Conservation (phyloP, 768 basidiomycete species). For the Phallus indusiatus region DNA sequence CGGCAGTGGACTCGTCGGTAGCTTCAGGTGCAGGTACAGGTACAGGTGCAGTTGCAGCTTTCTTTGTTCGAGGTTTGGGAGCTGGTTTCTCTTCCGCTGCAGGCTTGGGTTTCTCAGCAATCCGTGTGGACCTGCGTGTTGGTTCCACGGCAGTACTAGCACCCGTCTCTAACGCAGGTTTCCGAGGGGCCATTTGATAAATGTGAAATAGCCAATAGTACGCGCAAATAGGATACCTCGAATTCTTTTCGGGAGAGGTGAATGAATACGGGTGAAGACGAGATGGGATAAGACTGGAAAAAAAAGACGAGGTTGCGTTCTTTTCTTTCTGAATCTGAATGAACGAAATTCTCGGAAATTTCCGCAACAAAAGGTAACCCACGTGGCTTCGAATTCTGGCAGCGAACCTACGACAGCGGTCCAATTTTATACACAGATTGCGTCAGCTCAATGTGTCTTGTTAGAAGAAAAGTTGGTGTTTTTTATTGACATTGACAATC, state of each 20-base stretch:
- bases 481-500: too few relatives aligned
- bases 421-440: too few relatives aligned
- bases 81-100: constrained; percentile 24
- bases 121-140: constrained; percentile 43
- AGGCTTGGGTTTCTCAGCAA: constrained; percentile 40
- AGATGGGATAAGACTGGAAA: background rate
- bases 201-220: background rate
- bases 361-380: too few relatives aligned
- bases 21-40: too few relatives aligned
- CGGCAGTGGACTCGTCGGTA: too few relatives aligned
- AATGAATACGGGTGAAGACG: background rate
- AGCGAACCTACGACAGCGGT: too few relatives aligned
- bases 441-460: too few relatives aligned
- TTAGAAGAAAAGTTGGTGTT: too few relatives aligned
- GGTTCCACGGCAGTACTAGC: constrained; percentile 30
- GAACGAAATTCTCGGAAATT: too few relatives aligned
- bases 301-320: too few relatives aligned
- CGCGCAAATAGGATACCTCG: background rate
- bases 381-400: too few relatives aligned
- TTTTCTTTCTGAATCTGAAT: too few relatives aligned
- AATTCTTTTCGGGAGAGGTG: background rate
- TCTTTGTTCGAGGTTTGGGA: constrained; percentile 18
- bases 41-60: constrained; percentile 15
- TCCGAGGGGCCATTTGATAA: constrained; percentile 7
- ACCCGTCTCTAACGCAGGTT: constrained; percentile 20